phyloP scores from a whole-genome alignment of 495 filamentous ascomycete species.

The Echria macrotheca region DNA sequence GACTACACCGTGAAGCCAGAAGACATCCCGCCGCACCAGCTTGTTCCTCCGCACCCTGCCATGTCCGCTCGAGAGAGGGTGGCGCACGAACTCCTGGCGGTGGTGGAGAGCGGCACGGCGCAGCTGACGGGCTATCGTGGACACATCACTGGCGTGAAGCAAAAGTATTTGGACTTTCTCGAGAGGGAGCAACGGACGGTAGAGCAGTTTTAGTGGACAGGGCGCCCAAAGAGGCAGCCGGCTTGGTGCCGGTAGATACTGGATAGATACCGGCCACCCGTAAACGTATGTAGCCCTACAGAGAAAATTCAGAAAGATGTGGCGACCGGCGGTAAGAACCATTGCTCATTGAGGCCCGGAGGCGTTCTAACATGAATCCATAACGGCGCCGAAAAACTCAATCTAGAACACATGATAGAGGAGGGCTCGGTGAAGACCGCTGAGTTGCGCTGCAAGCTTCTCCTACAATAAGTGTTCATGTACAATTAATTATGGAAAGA shows the following conservation, averaged over 20 bases:
- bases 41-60: neutral
- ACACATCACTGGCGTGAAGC: slow-evolving; percentile 17
- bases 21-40: neutral
- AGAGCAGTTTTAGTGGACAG: too few species aligned
- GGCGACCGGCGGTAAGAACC: slow-evolving; percentile 59
- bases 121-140: slow-evolving; percentile 19
- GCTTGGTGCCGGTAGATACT: slow-evolving; percentile 20
- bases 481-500: slow-evolving; percentile 49
- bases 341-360: slow-evolving; percentile 43
- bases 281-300: too few species aligned
- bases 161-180: slow-evolving; percentile 15
- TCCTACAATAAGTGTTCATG: slow-evolving; percentile 88
- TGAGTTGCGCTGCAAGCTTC: slow-evolving; percentile 32
- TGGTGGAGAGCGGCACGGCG: slow-evolving; percentile 14
- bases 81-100: slow-evolving; percentile 15
- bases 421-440: slow-evolving; percentile 43
- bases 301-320: slow-evolving; percentile 41
- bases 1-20: slow-evolving; percentile 27
- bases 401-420: slow-evolving; percentile 61
- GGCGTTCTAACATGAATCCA: slow-evolving; percentile 53
- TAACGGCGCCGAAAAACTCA: slow-evolving; percentile 47
- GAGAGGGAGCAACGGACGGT: slow-evolving; percentile 22
- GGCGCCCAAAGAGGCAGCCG: too few species aligned
- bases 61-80: slow-evolving; percentile 17
- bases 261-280: too few species aligned